Percentiles rank a stretch among this genome's conserved stretches.
These are phyloP conservation scores for Chaetomium fimeti DNA, from an alignment of 495 filamentous ascomycete species.

Conservation along the genomic window DNA sequence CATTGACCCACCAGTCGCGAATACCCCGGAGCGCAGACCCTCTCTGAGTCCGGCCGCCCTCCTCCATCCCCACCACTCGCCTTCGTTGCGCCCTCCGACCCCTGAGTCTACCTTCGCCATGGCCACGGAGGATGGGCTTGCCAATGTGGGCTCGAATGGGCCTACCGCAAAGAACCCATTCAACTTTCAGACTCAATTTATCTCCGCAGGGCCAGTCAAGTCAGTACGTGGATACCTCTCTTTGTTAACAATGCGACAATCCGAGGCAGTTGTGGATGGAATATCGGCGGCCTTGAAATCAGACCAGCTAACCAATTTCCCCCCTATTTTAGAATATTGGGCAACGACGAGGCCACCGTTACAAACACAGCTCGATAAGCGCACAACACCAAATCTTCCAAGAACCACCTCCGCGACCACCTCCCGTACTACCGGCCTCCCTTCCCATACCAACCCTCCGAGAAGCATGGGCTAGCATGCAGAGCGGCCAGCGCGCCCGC, in stretches of 20 bases:
- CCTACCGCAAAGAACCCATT: conserved; percentile 63
- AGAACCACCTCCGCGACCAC: conserved; percentile 84
- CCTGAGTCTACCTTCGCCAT: conserved; percentile 37
- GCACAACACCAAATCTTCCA: conserved; percentile 88
- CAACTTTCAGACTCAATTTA: conserved; percentile 87
- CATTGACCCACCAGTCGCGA: neutral
- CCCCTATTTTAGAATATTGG: conserved; percentile 63
- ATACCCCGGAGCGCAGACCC: neutral
- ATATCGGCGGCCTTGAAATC: neutral
- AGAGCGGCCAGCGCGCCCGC: conserved; percentile 75
- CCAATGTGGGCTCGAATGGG: conserved; percentile 34
- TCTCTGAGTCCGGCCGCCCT: conserved; percentile 24
- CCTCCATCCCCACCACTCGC: conserved; percentile 25
- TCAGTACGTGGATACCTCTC: conserved; percentile 56
- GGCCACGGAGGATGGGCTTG: conserved; percentile 35
- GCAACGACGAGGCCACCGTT: conserved; percentile 91
- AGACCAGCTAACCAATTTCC: neutral
- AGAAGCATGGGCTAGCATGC: conserved; percentile 83
- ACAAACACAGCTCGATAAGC: conserved; percentile 94
- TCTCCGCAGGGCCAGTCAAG: conserved; percentile 75
- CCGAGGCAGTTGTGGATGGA: too few relatives aligned
- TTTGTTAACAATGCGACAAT: neutral
- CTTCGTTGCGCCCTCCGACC: conserved; percentile 22
- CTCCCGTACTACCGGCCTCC: conserved; percentile 86
- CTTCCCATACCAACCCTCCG: conserved; percentile 87